Evolutionary conservation across 352 stramenopile species (phyloP), one percentile per base, ranked within the genome.

Genomic region (Aphanomyces cochlioides): DNA sequence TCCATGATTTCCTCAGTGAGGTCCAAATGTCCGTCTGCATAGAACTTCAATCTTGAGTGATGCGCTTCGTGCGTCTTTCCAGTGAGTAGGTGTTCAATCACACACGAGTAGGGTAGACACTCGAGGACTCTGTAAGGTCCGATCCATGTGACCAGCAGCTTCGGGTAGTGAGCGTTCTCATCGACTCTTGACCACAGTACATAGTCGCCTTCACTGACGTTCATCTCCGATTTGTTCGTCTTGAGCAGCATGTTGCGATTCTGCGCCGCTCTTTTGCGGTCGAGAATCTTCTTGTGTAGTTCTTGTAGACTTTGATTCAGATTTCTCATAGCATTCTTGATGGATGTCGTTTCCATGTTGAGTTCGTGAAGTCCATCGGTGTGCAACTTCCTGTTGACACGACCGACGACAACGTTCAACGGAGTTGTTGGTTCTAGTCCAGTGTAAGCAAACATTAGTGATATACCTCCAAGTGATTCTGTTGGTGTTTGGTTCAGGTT

Each of bases 121-220:
- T 64, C n/a, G 10, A 65, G 47, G 12, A 83, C 67, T 3, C 66
- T 37, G 47, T 77, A 81, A 0, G 67, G 68, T 3, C 78, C 78
- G 17, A 78, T 70, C 76, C 73, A 82, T 28, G 68, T 82, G 3
- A 78, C 68, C 10, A 79, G 15, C 7, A 80, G 40, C 66, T 80
- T 84, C 43, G 74, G 15, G 12, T 69, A 38, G 48, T 77, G 66
- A 41, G n/a, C 36, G 7, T 77, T 77, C 19, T 69, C 34, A 56
- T 81, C 75, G 5, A 78, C 75, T 8, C 75, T 43, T n/a, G 76
- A 81, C 17, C 74, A 39, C 7, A 79, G 21, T 1, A 82, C 78
- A 47, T 71, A 78, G 47, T 82, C 74, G 17, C 74, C 74, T 0
- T 75, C 72, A 12, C 41, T 45, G 37, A 80, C 77, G 36, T 78